Conservation (phyloP, 169 alveolate species). For the Eimeria nieschulzi region DNA sequence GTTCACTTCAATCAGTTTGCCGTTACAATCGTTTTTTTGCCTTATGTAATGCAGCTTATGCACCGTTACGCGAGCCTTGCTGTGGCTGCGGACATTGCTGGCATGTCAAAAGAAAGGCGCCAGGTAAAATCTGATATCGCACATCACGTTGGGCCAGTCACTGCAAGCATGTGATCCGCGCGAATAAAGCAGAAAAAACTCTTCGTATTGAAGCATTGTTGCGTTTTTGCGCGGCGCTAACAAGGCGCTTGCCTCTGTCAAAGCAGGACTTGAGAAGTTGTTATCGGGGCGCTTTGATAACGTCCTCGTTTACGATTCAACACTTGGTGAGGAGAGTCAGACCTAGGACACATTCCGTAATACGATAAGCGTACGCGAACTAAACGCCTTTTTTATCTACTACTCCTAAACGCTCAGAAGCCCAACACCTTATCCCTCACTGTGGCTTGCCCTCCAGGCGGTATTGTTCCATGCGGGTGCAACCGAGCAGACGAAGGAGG, state of each 20-base stretch:
- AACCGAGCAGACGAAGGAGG: constrained; percentile 47
- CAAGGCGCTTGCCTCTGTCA: constrained; percentile 24
- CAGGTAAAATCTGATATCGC: not conserved
- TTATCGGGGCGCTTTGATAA: constrained; percentile 36
- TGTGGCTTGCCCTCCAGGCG: constrained; percentile 16
- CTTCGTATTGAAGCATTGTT: not conserved
- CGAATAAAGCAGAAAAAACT: not conserved
- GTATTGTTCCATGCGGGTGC: constrained; percentile 66
- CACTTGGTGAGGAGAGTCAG: constrained; percentile 10
- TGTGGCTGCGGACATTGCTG: constrained; percentile 18
- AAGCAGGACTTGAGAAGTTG: constrained; percentile 32
- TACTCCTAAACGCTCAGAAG: too few species aligned
- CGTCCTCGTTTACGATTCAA: constrained; percentile 48
- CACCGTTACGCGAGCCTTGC: constrained; percentile 59
- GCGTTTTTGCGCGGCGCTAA: not conserved
- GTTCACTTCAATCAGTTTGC: too few species aligned
- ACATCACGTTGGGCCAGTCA: not conserved
- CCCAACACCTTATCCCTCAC: too few species aligned
- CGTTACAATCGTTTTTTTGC: too few species aligned
- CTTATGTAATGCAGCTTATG: constrained; percentile 28
- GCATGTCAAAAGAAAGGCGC: not conserved
- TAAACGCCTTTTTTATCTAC: too few species aligned
- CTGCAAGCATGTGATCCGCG: not conserved
- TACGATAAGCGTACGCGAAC: too few species aligned
- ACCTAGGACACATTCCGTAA: too few species aligned